Percentiles rank a stretch among this genome's conserved stretches.
Evolutionary conservation across 345 rosid genomes (phyloP).

Genomic region (Raphanus sativus): DNA sequence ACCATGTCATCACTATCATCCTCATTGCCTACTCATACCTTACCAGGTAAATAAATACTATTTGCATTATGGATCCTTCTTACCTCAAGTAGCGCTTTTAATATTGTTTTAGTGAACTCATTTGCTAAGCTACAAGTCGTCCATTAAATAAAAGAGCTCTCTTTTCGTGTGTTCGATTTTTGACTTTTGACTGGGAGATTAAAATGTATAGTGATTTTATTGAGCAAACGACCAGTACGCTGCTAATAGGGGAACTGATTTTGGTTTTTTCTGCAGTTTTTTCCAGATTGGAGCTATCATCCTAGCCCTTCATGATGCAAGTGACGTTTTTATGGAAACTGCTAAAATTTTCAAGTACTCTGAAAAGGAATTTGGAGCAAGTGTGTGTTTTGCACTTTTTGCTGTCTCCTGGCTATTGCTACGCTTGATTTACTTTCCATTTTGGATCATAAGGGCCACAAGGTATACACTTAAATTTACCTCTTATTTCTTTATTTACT

Average conservation of each 20-base stretch:
- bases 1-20: slow-evolving; percentile 85
- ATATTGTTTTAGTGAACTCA: background rate
- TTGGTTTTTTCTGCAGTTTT: slow-evolving; percentile 53
- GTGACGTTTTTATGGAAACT: slow-evolving; percentile 87
- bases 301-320: slow-evolving; percentile 90
- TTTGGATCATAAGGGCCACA: slow-evolving; percentile 73
- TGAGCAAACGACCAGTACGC: background rate
- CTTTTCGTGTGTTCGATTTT: background rate
- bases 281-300: slow-evolving; percentile 78
- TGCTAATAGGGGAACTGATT: background rate
- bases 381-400: slow-evolving; percentile 84
- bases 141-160: background rate
- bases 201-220: background rate
- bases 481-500: background rate
- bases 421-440: slow-evolving; percentile 88
- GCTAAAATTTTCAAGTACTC: slow-evolving; percentile 93
- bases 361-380: slow-evolving; percentile 83
- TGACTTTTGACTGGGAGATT: slow-evolving; percentile 1
- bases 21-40: slow-evolving; percentile 79
- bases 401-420: slow-evolving; percentile 86
- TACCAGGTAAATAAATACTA: slow-evolving; percentile 55
- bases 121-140: background rate
- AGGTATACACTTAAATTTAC: slow-evolving; percentile 47
- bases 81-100: background rate
- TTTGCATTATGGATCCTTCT: background rate